Evolutionary conservation across 148 eudicot species (phyloP), one percentile per base, ranked within the genome.

Genomic region (Cornus florida): DNA sequence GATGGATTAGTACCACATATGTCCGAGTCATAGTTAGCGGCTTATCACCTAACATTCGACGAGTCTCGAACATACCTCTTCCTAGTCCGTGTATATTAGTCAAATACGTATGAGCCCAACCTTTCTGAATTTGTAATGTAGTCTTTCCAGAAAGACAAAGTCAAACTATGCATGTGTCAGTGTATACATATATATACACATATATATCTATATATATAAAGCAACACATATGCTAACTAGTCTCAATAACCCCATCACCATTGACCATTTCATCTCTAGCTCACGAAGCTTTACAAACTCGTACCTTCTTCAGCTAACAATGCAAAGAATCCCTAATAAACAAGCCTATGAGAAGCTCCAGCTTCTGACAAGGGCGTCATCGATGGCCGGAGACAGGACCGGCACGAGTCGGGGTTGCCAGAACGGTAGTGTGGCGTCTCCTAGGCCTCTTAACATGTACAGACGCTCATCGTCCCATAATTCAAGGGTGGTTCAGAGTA

Each of bases 401-500:
- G 60, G 72, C 39, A n/a, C 23, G 43, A 24, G 3, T 62, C 71
- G 6, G 20, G 43, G 62, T 46, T 71, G n/a, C 70, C 60, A 17
- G 43, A 60, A 50, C 4, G 22, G 11, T 60, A 14, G 76, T 5
- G 17, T 38, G 28, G 64, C 64, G 14, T n/a, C 67, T 32, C 85
- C 70, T 22, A 31, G 41, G 74, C 41, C 33, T 13, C 81, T 23
- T 50, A 39, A 43, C 14, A 48, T 17, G 39, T 59, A 24, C 71
- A 70, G 70, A 20, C 76, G 85, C 56, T 78, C 78, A 70, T 69
- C 74, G 7, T 74, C 78, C n/a, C 46, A 33, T 14, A 62, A 74
- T 59, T 6, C 76, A 70, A 69, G 87, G 80, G 22, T 71, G 73
- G 7, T 43, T 33, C 76, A 82, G 77, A 50, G 65, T 73, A 28